A percentile compares a stretch with the other conserved stretches of the same genome.
phyloP scores from a whole-genome alignment of 179 eudicot genomes.

The Spinacia oleracea region DNA sequence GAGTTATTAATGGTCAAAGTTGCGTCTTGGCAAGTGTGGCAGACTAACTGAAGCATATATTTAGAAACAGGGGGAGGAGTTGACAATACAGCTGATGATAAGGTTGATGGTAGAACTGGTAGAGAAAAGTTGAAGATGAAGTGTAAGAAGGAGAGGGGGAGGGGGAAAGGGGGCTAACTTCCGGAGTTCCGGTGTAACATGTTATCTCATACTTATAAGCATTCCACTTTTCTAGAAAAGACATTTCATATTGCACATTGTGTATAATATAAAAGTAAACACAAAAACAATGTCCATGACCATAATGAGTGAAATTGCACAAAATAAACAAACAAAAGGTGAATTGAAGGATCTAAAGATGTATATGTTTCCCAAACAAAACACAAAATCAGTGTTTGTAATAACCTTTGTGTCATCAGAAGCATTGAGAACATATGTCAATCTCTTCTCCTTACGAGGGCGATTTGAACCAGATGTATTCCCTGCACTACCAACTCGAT shows the following conservation, averaged over 20 bases:
- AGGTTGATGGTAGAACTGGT: too few relatives aligned
- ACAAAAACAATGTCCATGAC: not conserved
- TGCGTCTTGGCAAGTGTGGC: too few relatives aligned
- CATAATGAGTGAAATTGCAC: not conserved
- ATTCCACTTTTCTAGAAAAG: not conserved
- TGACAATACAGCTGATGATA: too few relatives aligned
- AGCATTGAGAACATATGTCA: conserved; percentile 79
- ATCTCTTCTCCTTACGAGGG: conserved; percentile 88
- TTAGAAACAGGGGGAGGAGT: too few relatives aligned
- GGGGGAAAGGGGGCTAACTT: too few relatives aligned
- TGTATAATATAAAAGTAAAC: not conserved
- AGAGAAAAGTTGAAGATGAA: too few relatives aligned
- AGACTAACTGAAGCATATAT: too few relatives aligned
- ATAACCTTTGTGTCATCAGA: conserved; percentile 88
- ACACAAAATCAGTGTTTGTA: not conserved
- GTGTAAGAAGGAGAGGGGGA: too few relatives aligned
- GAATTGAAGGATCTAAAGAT: not conserved
- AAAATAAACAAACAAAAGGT: not conserved
- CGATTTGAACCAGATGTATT: conserved; percentile 79
- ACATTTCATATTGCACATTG: not conserved
- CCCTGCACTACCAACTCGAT: conserved; percentile 94
- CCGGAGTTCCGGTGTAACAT: too few relatives aligned
- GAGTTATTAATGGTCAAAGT: too few relatives aligned
- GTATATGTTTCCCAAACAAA: not conserved
- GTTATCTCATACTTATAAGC: not conserved